Conservation (phyloP, 73 alveolate genomes). For the Paramecium primaurelia region DNA sequence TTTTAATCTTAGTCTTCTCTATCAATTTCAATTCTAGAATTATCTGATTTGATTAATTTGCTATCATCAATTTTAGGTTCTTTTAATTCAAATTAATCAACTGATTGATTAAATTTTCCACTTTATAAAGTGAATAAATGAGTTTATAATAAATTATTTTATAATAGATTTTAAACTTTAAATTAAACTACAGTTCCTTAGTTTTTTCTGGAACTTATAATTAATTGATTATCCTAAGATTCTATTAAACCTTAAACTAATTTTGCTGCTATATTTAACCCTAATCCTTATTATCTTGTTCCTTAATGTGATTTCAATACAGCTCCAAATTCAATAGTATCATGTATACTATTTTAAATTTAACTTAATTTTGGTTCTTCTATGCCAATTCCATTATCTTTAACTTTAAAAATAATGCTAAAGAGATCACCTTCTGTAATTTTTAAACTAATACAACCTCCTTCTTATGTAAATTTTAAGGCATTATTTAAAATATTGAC, state of each 20-base stretch:
- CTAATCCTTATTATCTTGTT: not conserved
- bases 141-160: not conserved
- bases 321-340: not conserved
- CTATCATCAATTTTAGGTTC: not conserved
- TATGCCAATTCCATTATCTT: constrained; percentile 21
- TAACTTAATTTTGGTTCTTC: not conserved
- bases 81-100: not conserved
- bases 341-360: not conserved
- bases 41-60: not conserved
- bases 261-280: constrained; percentile 14
- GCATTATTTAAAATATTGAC: constrained; percentile 41
- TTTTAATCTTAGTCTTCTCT: not conserved
- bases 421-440: not conserved
- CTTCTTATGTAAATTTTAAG: not conserved
- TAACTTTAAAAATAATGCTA: not conserved
- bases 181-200: not conserved
- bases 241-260: not conserved
- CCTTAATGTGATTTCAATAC: not conserved
- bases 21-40: not conserved
- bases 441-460: not conserved
- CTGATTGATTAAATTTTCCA: not conserved
- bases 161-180: not conserved
- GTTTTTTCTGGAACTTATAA: not conserved
- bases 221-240: not conserved
- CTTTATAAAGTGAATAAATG: not conserved